Evolutionary conservation across 1,139 yeast genomes (phyloP).

Genomic region (Candida albicans): DNA sequence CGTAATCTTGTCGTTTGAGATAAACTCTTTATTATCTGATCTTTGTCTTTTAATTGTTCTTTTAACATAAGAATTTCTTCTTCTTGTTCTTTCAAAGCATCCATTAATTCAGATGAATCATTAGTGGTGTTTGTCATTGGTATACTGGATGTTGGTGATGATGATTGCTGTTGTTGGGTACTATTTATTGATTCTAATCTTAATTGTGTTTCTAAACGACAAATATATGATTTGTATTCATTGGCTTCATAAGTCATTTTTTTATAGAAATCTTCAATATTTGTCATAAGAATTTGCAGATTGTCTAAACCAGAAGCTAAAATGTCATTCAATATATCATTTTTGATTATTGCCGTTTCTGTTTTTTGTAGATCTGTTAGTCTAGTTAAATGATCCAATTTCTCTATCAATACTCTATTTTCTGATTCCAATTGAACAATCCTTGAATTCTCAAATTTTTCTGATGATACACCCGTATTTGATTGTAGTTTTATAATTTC

Average conservation of each 20-base stretch:
- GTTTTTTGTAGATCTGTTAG: constrained; percentile 59
- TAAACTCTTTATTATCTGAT: constrained; percentile 74
- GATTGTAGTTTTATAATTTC: constrained; percentile 35
- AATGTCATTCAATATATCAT: constrained; percentile 55
- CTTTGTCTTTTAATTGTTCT: constrained; percentile 65
- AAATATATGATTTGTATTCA: constrained; percentile 63
- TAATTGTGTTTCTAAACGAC: constrained; percentile 61
- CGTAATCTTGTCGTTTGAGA: constrained; percentile 59
- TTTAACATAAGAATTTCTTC: constrained; percentile 69
- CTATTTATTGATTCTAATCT: constrained; percentile 19
- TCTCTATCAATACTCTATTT: constrained; percentile 59
- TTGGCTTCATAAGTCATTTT: constrained; percentile 51
- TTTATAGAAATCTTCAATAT: constrained; percentile 48
- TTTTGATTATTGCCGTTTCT: constrained; percentile 53
- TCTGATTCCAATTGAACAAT: constrained; percentile 57
- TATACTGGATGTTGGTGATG: constrained; percentile 15
- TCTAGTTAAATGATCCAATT: constrained; percentile 67
- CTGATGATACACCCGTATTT: background rate
- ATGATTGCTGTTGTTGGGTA: constrained; percentile 21
- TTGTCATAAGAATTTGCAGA: constrained; percentile 42
- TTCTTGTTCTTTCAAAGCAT: constrained; percentile 55
- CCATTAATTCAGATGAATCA: constrained; percentile 6
- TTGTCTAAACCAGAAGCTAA: constrained; percentile 35
- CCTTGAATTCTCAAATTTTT: constrained; percentile 14
- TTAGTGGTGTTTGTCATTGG: background rate